phyloP scores from a whole-genome alignment of 1,284 basidiomycete genomes.

The Ustilago shanxiensis region DNA sequence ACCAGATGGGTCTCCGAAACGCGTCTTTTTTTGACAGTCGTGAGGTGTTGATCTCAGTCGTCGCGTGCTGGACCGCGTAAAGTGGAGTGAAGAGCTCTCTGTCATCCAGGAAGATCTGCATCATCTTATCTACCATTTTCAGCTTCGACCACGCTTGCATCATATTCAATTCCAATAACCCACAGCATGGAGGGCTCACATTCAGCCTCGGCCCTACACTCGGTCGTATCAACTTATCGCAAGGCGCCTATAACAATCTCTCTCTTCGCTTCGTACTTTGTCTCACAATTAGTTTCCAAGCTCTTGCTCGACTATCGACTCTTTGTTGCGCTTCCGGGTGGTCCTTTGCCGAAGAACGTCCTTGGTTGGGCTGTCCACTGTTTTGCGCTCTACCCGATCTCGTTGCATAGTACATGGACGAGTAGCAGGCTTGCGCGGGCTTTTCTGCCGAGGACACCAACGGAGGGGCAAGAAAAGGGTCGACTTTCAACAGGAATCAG shows the following conservation, averaged over 20 bases:
- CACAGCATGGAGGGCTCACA: constrained; percentile 12
- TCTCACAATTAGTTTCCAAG: constrained; percentile 31
- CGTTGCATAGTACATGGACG: constrained; percentile 31
- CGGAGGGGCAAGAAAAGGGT: not conserved
- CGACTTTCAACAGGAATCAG: constrained; percentile 19
- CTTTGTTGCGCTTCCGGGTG: constrained; percentile 41
- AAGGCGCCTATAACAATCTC: constrained; percentile 38
- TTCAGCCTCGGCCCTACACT: constrained; percentile 10
- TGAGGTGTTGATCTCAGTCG: constrained; percentile 1
- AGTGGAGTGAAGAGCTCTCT: constrained; percentile 18
- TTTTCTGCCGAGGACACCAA: constrained; percentile 6
- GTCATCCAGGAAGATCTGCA: too few species aligned
- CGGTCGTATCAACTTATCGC: constrained; percentile 28
- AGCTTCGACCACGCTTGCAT: not conserved
- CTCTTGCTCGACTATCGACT: constrained; percentile 40
- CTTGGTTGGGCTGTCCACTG: constrained; percentile 47
- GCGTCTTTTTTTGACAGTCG: not conserved
- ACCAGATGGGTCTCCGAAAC: not conserved
- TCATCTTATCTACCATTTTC: not conserved
- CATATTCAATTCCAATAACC: too few species aligned
- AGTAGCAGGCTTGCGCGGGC: constrained; percentile 9
- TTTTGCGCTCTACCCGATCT: constrained; percentile 36
- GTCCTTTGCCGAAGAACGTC: constrained; percentile 43
- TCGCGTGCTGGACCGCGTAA: constrained; percentile 21
- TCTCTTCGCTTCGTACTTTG: constrained; percentile 35